These are phyloP conservation scores for Diplodia mutila DNA, from an alignment of 2,329 filamentous ascomycete species.

Conservation along the genomic window DNA sequence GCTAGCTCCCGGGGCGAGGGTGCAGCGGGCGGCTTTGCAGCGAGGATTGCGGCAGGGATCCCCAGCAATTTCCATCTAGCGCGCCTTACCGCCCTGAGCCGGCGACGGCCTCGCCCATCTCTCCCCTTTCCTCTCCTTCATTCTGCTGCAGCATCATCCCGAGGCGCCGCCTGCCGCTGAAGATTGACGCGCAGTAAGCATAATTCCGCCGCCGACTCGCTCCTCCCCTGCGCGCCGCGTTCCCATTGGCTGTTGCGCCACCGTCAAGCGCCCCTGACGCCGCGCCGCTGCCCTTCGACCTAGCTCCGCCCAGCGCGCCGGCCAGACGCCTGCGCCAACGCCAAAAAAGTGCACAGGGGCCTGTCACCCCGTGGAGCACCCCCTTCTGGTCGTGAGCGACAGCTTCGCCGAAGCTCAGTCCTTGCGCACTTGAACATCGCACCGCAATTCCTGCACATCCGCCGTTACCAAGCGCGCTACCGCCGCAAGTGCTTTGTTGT, in stretches of 20 bases:
- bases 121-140: conserved; percentile 21
- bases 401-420: conserved; percentile 14
- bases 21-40: conserved; percentile 16
- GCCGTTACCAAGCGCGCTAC: conserved; percentile 10
- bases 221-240: background rate
- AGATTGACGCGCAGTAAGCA: conserved; percentile 8
- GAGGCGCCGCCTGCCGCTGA: conserved; percentile 2
- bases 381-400: background rate
- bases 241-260: conserved; percentile 10
- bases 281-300: conserved; percentile 16
- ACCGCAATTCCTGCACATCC: background rate
- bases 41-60: conserved; percentile 4
- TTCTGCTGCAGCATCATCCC: conserved; percentile 2
- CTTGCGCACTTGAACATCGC: conserved; percentile 5
- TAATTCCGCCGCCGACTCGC: background rate
- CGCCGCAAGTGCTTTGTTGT: conserved; percentile 1
- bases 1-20: conserved; percentile 19
- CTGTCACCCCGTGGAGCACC: background rate
- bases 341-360: conserved; percentile 23
- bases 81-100: conserved; percentile 2
- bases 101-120: background rate
- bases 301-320: conserved; percentile 11
- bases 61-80: conserved; percentile 19
- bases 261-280: conserved; percentile 12
- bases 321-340: conserved; percentile 9